Evolutionary conservation across 768 basidiomycete species (phyloP).

Genomic region (Rubroboletus pulcherrimus): DNA sequence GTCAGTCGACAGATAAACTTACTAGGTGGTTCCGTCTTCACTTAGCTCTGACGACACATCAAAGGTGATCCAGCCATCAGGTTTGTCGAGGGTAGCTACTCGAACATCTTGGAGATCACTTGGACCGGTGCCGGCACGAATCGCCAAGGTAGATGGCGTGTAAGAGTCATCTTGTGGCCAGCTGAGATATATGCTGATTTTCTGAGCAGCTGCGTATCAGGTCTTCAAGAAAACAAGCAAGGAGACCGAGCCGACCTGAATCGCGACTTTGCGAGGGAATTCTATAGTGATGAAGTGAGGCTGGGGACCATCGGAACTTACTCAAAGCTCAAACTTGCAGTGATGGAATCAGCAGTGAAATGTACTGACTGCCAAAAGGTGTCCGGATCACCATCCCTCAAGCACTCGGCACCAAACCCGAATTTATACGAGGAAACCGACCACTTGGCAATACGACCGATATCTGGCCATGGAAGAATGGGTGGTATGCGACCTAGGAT

Average conservation of each 20-base stretch:
- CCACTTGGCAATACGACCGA: slow-evolving; percentile 89
- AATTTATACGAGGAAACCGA: slow-evolving; percentile 96
- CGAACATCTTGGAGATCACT: slow-evolving; percentile 92
- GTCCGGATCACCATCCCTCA: slow-evolving; percentile 82
- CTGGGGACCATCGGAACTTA: slow-evolving; percentile 89
- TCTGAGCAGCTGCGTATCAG: slow-evolving; percentile 41
- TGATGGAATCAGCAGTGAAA: background rate
- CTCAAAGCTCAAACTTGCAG: background rate
- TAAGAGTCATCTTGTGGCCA: slow-evolving; percentile 91
- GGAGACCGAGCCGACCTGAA: slow-evolving; percentile 57
- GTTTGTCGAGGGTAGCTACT: slow-evolving; percentile 80
- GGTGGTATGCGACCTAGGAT: slow-evolving; percentile 42
- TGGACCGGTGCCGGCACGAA: slow-evolving; percentile 88
- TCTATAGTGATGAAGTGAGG: slow-evolving; percentile 95
- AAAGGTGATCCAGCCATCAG: slow-evolving; percentile 91
- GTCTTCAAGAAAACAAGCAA: background rate
- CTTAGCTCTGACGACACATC: slow-evolving; percentile 77
- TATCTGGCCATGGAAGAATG: slow-evolving; percentile 69
- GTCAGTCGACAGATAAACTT: slow-evolving; percentile 27
- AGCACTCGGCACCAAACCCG: slow-evolving; percentile 91
- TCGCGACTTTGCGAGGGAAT: slow-evolving; percentile 84
- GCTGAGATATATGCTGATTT: slow-evolving; percentile 81
- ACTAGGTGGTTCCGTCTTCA: slow-evolving; percentile 80
- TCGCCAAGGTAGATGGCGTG: slow-evolving; percentile 86
- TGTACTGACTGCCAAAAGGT: slow-evolving; percentile 95